Conservation (phyloP, 139 green algal species). For the Chlorella sp. region DNA sequence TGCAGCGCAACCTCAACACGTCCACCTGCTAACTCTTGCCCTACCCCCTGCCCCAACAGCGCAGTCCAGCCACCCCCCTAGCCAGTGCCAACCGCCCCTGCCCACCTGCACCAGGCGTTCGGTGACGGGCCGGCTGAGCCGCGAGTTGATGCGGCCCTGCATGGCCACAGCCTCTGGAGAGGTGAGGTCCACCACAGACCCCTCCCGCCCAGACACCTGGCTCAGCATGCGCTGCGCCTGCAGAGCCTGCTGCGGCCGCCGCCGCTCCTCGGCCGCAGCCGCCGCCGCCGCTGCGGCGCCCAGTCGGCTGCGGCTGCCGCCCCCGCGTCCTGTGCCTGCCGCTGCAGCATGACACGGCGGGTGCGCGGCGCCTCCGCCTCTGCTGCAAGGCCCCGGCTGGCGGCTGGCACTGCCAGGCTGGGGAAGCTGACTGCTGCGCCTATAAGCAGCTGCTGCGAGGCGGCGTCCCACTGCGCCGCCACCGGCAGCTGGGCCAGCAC, state of each 20-base stretch:
- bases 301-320: slow-evolving; percentile 39
- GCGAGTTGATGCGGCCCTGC: slow-evolving; percentile 16
- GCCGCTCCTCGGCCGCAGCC: not conserved
- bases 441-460: slow-evolving; percentile 1
- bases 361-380: not conserved
- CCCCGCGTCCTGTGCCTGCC: slow-evolving; percentile 10
- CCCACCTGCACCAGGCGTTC: slow-evolving; percentile 52
- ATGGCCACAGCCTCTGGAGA: slow-evolving; percentile 14
- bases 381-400: not conserved
- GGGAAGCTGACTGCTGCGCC: slow-evolving; percentile 31
- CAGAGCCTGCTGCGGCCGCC: not conserved
- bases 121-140: slow-evolving; percentile 8
- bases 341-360: slow-evolving; percentile 14
- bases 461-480: not conserved
- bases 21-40: no score
- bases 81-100: no score
- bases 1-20: no score
- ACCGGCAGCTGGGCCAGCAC: slow-evolving; percentile 1
- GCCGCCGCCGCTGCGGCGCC: not conserved
- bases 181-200: not conserved
- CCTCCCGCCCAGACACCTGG: slow-evolving; percentile 2
- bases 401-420: not conserved
- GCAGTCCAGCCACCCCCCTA: no score
- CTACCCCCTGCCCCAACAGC: no score
- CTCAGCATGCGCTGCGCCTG: not conserved